These are phyloP conservation scores for Fonsecaea monophora DNA, from an alignment of 2,329 filamentous ascomycete species.

Conservation along the genomic window DNA sequence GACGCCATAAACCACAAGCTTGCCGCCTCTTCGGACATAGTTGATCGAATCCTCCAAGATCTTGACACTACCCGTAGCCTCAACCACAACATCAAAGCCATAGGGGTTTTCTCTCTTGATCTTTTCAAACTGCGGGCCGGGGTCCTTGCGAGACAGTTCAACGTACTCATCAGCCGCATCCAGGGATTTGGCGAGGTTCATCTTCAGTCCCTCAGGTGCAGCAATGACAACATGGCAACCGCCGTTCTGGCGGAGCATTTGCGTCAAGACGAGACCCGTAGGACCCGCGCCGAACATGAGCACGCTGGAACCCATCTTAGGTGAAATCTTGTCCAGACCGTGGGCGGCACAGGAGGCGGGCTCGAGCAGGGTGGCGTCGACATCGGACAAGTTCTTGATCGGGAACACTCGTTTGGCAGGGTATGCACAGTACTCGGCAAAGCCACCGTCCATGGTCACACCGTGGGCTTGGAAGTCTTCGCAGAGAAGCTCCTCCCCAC, in stretches of 20 bases:
- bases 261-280: slow-evolving; percentile 69
- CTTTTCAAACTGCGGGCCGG: slow-evolving; percentile 65
- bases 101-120: slow-evolving; percentile 71
- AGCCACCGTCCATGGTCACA: slow-evolving; percentile 68
- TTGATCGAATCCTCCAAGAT: slow-evolving; percentile 74
- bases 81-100: slow-evolving; percentile 75
- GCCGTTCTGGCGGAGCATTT: slow-evolving; percentile 69
- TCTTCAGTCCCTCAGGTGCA: slow-evolving; percentile 72
- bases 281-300: slow-evolving; percentile 72
- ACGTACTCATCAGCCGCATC: slow-evolving; percentile 58
- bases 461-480: slow-evolving; percentile 72
- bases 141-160: slow-evolving; percentile 56
- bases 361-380: slow-evolving; percentile 74
- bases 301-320: slow-evolving; percentile 68
- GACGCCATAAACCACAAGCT: slow-evolving; percentile 74
- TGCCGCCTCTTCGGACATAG: slow-evolving; percentile 74
- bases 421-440: slow-evolving; percentile 69
- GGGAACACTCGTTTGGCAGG: slow-evolving; percentile 66
- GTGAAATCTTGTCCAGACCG: slow-evolving; percentile 58
- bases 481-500: slow-evolving; percentile 71
- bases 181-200: slow-evolving; percentile 67
- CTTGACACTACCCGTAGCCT: slow-evolving; percentile 72
- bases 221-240: slow-evolving; percentile 73
- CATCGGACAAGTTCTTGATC: slow-evolving; percentile 68
- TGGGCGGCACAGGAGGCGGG: slow-evolving; percentile 75